These are phyloP conservation scores for Gymnopus androsaceus DNA, from an alignment of 1,284 basidiomycete genomes.

Conservation along the genomic window DNA sequence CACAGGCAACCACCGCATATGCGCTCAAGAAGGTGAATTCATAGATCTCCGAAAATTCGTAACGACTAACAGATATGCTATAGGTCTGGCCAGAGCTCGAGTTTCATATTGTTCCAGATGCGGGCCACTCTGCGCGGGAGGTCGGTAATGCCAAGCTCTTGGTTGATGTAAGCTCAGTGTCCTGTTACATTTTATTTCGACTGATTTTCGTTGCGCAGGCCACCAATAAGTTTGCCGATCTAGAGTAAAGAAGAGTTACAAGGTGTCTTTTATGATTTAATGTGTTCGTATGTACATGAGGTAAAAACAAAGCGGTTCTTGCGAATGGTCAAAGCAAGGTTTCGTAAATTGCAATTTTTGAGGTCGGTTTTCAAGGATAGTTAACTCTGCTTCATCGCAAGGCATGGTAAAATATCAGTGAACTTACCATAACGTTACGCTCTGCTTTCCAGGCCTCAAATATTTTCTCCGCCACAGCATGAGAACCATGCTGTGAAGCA, in stretches of 20 bases:
- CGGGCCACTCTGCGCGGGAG: conserved; percentile 88
- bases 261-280: too few species aligned
- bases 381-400: too few species aligned
- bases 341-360: too few species aligned
- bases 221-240: conserved; percentile 45
- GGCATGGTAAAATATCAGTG: too few species aligned
- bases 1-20: conserved; percentile 76
- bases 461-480: too few species aligned
- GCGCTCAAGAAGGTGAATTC: conserved; percentile 69
- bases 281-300: not conserved
- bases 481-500: too few species aligned
- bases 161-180: conserved; percentile 55
- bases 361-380: too few species aligned
- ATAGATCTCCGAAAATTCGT: not conserved
- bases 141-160: conserved; percentile 72
- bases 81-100: conserved; percentile 79
- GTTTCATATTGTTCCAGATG: conserved; percentile 85
- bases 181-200: not conserved
- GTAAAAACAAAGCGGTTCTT: too few species aligned
- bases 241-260: too few species aligned
- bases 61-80: conserved; percentile 3
- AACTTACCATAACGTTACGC: too few species aligned
- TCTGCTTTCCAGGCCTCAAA: too few species aligned
- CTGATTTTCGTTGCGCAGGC: conserved; percentile 31
- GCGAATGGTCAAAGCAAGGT: too few species aligned